Evolutionary conservation across 164 flowering plant genomes (phyloP).

Genomic region (Platanus orientalis): DNA sequence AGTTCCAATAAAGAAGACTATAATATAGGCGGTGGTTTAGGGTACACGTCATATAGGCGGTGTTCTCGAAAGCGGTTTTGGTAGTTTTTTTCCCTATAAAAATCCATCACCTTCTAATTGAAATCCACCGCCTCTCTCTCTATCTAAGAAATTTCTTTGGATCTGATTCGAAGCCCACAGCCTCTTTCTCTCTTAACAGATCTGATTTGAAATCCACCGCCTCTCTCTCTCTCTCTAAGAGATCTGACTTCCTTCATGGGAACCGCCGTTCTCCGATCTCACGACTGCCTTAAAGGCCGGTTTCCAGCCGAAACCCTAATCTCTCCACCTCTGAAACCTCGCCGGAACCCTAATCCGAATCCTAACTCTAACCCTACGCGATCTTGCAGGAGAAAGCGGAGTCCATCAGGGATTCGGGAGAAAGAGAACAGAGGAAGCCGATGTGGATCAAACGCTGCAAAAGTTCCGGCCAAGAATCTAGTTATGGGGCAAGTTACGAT

Average conservation of each 20-base stretch:
- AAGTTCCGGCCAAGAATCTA: background rate
- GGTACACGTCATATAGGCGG: too few relatives aligned
- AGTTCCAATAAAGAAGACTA: too few relatives aligned
- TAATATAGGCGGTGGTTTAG: too few relatives aligned
- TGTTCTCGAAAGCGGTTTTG: too few relatives aligned
- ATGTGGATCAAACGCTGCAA: background rate
- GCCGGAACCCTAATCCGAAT: background rate
- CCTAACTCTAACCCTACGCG: background rate
- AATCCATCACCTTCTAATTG: too few relatives aligned
- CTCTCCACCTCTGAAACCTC: background rate
- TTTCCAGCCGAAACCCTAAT: background rate
- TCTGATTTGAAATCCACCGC: too few relatives aligned
- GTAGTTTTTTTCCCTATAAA: too few relatives aligned
- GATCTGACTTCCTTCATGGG: background rate
- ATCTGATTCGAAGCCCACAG: too few relatives aligned
- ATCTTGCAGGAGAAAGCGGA: constrained; percentile 7
- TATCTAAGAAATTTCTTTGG: too few relatives aligned
- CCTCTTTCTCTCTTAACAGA: too few relatives aligned
- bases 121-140: too few relatives aligned
- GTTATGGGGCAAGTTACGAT: constrained; percentile 14
- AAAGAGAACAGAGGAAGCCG: background rate
- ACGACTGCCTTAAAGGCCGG: constrained; percentile 4
- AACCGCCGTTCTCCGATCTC: constrained; percentile 7
- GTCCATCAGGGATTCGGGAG: background rate
- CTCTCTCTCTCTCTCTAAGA: too few relatives aligned